Conservation (phyloP, 2,329 filamentous ascomycete genomes). For the Fusarium fujikuroi region DNA sequence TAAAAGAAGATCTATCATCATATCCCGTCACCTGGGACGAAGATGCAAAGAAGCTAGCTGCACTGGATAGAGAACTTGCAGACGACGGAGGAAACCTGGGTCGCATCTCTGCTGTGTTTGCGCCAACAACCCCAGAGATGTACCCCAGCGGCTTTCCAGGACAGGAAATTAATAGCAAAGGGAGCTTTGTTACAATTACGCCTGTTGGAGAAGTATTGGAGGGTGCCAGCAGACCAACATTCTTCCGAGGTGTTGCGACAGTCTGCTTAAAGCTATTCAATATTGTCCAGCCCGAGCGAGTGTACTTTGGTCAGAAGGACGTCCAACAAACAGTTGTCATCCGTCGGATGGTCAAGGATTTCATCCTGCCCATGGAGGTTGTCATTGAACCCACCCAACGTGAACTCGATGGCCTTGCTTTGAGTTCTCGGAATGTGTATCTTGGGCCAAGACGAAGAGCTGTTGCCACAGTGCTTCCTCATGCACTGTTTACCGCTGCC, state of each 20-base stretch:
- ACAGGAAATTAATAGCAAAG: conserved; percentile 78
- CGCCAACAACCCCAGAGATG: conserved; percentile 83
- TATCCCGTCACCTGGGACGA: conserved; percentile 91
- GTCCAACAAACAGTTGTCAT: conserved; percentile 96
- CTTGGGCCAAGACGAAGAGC: conserved; percentile 78
- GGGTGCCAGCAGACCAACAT: conserved; percentile 86
- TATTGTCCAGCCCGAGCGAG: conserved; percentile 69
- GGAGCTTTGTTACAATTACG: conserved; percentile 91
- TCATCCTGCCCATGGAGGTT: conserved; percentile 81
- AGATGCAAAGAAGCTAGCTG: conserved; percentile 74
- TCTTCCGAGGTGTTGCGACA: conserved; percentile 95
- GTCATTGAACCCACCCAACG: conserved; percentile 79
- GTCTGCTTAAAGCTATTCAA: conserved; percentile 84
- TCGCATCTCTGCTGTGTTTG: conserved; percentile 84
- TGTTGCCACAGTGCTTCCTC: conserved; percentile 77
- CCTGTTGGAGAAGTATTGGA: conserved; percentile 85
- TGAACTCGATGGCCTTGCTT: conserved; percentile 83
- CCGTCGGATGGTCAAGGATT: conserved; percentile 85
- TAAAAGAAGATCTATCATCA: conserved; percentile 84
- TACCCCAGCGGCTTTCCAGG: conserved; percentile 84
- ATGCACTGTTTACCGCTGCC: conserved; percentile 77
- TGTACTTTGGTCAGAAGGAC: conserved; percentile 98
- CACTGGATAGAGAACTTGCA: conserved; percentile 79
- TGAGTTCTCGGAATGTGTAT: conserved; percentile 95
- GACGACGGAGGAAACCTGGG: conserved; percentile 69